These are phyloP conservation scores for Gaeumannomyces sp. DNA, from an alignment of 2,329 filamentous ascomycete genomes.

Conservation along the genomic window DNA sequence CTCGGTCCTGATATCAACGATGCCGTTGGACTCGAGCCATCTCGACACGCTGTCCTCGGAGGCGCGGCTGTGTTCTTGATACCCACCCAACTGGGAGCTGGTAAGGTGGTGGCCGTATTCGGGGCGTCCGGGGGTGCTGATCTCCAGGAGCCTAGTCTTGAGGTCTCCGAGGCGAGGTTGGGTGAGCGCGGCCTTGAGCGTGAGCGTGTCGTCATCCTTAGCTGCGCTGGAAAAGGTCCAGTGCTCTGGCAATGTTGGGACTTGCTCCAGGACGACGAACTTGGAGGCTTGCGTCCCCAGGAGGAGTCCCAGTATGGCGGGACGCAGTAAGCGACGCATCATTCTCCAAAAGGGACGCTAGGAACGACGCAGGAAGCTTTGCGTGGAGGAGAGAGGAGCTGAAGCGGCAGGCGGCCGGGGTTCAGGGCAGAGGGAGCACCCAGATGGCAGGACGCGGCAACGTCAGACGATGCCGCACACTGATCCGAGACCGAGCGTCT, in stretches of 20 bases:
- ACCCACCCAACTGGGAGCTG: conserved; percentile 27
- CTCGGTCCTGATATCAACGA: conserved; percentile 16
- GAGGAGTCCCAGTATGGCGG: neutral
- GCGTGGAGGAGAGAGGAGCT: neutral
- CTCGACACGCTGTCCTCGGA: conserved; percentile 30
- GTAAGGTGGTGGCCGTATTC: conserved; percentile 28
- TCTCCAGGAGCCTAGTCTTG: conserved; percentile 21
- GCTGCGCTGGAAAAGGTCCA: conserved; percentile 22
- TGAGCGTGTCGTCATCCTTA: conserved; percentile 20
- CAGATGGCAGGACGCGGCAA: neutral
- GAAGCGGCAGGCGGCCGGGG: too few species aligned
- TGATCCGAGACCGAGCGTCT: neutral
- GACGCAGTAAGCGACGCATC: neutral
- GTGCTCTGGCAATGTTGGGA: conserved; percentile 18
- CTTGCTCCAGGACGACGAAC: conserved; percentile 17
- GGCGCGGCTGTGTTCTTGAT: conserved; percentile 28
- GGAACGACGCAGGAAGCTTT: neutral
- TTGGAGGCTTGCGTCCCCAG: neutral
- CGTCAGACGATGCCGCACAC: neutral
- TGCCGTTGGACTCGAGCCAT: conserved; percentile 36
- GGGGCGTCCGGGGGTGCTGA: conserved; percentile 17
- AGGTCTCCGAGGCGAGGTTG: conserved; percentile 25
- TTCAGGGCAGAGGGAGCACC: neutral
- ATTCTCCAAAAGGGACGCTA: neutral
- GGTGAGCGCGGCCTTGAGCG: conserved; percentile 23